Evolutionary conservation across 257 asterid species (phyloP).

Genomic region (Solanum boliviense): DNA sequence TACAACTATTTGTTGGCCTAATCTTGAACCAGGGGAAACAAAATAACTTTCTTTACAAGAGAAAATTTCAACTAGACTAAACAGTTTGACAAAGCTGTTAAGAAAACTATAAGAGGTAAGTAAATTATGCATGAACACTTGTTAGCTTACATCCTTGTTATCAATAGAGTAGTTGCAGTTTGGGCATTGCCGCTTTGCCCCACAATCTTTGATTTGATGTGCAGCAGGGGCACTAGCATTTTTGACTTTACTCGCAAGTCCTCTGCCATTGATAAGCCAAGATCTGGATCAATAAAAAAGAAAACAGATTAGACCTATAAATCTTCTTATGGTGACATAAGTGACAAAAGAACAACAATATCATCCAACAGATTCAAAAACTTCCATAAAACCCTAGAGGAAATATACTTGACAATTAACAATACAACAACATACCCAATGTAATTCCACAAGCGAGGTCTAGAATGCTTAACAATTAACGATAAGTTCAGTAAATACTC

Average conservation of each 20-base stretch:
- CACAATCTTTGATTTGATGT: constrained; percentile 52
- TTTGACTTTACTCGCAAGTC: constrained; percentile 64
- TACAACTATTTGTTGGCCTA: neutral
- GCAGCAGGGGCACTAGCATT: constrained; percentile 45
- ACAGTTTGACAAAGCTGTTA: neutral
- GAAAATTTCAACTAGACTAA: neutral
- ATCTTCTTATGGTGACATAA: neutral
- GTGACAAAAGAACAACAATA: neutral
- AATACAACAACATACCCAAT: neutral
- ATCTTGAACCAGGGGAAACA: neutral
- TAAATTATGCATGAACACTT: neutral
- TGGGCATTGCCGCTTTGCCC: constrained; percentile 60
- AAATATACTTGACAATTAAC: neutral
- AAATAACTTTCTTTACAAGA: neutral
- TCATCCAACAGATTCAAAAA: neutral
- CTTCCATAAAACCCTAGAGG: neutral
- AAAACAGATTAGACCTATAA: neutral
- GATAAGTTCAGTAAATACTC: neutral
- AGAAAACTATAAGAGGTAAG: neutral
- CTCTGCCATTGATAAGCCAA: constrained; percentile 67
- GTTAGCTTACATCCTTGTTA: constrained; percentile 53
- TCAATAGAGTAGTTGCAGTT: constrained; percentile 46
- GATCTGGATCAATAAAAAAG: constrained; percentile 28
- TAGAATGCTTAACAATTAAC: neutral
- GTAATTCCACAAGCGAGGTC: neutral